Percentiles rank a stretch among this genome's conserved stretches.
These are phyloP conservation scores for Talaromyces funiculosus DNA, from an alignment of 2,329 filamentous ascomycete species.

Conservation along the genomic window DNA sequence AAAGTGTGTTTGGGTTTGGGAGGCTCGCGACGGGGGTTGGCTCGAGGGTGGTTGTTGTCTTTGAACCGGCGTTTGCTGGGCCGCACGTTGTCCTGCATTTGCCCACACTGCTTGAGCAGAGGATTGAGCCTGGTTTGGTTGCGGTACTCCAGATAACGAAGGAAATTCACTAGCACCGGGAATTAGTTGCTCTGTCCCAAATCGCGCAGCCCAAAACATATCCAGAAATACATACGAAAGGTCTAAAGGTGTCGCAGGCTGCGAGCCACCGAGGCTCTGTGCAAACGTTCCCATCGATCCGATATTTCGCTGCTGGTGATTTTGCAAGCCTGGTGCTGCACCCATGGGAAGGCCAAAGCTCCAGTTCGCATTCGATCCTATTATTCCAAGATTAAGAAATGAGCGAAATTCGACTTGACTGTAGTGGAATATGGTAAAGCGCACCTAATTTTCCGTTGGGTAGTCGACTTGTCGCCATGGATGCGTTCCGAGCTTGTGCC, in stretches of 20 bases:
- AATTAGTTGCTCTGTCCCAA: not conserved
- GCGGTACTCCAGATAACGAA: constrained; percentile 53
- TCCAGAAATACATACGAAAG: constrained; percentile 46
- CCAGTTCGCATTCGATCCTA: constrained; percentile 53
- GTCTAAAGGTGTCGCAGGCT: constrained; percentile 50
- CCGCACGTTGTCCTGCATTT: constrained; percentile 50
- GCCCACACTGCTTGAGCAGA: constrained; percentile 53
- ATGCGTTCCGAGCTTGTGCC: constrained; percentile 42
- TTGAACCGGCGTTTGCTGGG: constrained; percentile 50
- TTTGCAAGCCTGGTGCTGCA: constrained; percentile 47
- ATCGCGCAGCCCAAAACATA: not conserved
- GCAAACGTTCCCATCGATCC: constrained; percentile 51
- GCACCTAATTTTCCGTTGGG: constrained; percentile 53
- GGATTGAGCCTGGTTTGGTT: constrained; percentile 49
- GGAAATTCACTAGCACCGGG: constrained; percentile 54
- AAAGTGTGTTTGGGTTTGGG: constrained; percentile 37
- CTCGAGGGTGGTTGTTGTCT: constrained; percentile 45
- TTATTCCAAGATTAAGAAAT: constrained; percentile 10
- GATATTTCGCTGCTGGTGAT: constrained; percentile 47
- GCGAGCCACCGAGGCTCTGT: constrained; percentile 51
- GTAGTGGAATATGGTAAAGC: constrained; percentile 13
- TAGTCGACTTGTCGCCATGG: constrained; percentile 45
- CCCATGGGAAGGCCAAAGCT: constrained; percentile 52
- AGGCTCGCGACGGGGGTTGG: constrained; percentile 37
- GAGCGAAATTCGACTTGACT: not conserved